phyloP scores from a whole-genome alignment of 768 basidiomycete species.

The Pleurotus cornucopiae region DNA sequence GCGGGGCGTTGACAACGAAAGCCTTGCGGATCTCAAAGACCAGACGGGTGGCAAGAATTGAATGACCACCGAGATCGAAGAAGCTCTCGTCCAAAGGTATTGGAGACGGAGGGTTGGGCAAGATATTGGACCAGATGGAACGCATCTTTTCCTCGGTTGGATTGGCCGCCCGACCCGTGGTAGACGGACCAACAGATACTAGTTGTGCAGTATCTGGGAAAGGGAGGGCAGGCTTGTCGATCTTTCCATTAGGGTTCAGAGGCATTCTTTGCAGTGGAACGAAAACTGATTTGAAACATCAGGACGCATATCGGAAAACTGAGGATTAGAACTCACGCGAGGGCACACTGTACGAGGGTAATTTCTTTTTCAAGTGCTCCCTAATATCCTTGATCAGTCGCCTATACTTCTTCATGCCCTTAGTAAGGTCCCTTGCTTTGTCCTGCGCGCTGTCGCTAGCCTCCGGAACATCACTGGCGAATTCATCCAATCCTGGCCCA shows the following conservation, averaged over 20 bases:
- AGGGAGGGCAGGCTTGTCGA: conserved; percentile 96
- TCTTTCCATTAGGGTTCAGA: conserved; percentile 97
- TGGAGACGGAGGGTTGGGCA: conserved; percentile 72
- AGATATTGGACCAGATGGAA: conserved; percentile 77
- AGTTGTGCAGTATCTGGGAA: conserved; percentile 94
- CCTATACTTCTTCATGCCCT: conserved; percentile 82
- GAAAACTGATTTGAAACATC: conserved; percentile 57
- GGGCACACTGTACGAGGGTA: conserved; percentile 93
- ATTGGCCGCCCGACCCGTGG: conserved; percentile 36
- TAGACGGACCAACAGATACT: conserved; percentile 29
- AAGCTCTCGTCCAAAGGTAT: conserved; percentile 92
- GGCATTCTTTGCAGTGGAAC: conserved; percentile 95
- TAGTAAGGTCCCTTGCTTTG: conserved; percentile 46
- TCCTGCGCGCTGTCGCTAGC: conserved; percentile 36
- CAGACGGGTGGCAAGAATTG: conserved; percentile 94
- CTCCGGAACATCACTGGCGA: conserved; percentile 63
- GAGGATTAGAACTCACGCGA: conserved; percentile 52
- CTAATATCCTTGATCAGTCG: conserved; percentile 89
- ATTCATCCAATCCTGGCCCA: conserved; percentile 58
- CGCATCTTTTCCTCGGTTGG: conserved; percentile 80
- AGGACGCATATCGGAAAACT: neutral
- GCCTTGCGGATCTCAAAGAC: conserved; percentile 95
- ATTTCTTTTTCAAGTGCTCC: conserved; percentile 93
- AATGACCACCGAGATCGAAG: conserved; percentile 98
- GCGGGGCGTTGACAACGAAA: conserved; percentile 86